Conservation (phyloP, 2,329 filamentous ascomycete species). For the Paraphaeosphaeria sporulosa region DNA sequence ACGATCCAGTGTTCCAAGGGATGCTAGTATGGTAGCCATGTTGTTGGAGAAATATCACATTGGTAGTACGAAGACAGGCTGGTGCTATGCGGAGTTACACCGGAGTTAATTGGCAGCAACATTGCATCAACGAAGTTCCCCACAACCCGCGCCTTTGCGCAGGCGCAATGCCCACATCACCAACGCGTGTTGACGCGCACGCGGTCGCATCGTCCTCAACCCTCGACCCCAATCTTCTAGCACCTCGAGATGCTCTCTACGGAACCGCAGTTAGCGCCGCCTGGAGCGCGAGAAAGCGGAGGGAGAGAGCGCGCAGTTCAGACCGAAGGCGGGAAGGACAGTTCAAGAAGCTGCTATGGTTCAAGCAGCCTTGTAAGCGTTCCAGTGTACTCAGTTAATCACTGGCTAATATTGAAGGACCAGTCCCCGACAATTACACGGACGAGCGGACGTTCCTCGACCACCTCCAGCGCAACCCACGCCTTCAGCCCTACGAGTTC, state of each 20-base stretch:
- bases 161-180: conserved; percentile 23
- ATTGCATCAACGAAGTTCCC: conserved; percentile 3
- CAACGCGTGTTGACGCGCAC: conserved; percentile 16
- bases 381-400: neutral
- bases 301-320: conserved; percentile 66
- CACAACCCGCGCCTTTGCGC: neutral
- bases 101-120: neutral
- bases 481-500: conserved; percentile 94
- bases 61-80: no score
- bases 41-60: no score
- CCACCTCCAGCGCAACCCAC: conserved; percentile 91
- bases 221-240: conserved; percentile 62
- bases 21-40: no score
- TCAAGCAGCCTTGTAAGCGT: conserved; percentile 86
- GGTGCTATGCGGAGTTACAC: conserved; percentile 7
- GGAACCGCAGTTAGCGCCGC: conserved; percentile 57
- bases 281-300: conserved; percentile 50
- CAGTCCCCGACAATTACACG: conserved; percentile 98
- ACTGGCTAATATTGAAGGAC: conserved; percentile 13
- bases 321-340: conserved; percentile 74
- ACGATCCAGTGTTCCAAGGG: no score
- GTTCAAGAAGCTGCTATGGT: conserved; percentile 98
- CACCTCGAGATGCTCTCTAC: conserved; percentile 84
- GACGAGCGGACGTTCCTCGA: conserved; percentile 97
- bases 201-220: conserved; percentile 11